Evolutionary conservation across 148 eudicot genomes (phyloP), one percentile per base, ranked within the genome.

Genomic region (Amaranthus hypochondriacus): DNA sequence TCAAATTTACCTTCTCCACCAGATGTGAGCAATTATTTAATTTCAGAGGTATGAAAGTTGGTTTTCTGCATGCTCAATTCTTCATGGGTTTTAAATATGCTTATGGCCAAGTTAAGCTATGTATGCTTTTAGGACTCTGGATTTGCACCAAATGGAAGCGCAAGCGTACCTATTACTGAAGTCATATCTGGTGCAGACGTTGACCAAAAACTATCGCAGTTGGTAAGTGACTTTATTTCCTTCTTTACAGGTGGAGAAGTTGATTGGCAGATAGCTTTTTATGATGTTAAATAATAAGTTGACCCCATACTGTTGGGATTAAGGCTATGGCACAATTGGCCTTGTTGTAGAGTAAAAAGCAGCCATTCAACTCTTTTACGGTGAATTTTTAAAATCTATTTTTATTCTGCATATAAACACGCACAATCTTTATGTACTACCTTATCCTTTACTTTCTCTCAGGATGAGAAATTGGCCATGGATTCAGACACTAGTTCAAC

Each of bases 21-120:
- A 58, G 94, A 95, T 80, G 97, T 90, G 75, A 83, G 97, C 96
- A 95, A 84, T 83, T 95, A 86, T 79, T 84, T 95, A 81, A 81
- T 94, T 62, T 77, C 92, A 61, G 99, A 95, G 99, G 97, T 92
- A 83, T 59, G 71, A 55, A 28, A 46, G 74, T 13, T 60, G 47
- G 4, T 66, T 43, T 80, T 44, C 51, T 73, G 21, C 51, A 62
- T 71, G 18, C 39, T 28, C 39, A 28, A 28, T 28, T 28, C 39
- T 75, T 51, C 21, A 56, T 55, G 73, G 44, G 42, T 44, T 54
- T 62, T 55, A 64, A 51, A 47, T 55, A 4, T 62, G 60, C 48
- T 67, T 46, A 9, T 71, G 65, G 57, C 48, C 7, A 44, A 73
- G 55, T 55, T 71, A 58, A 67, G 50, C 53, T 57, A 54, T 70